Evolutionary conservation across 2,329 filamentous ascomycete genomes (phyloP).

Genomic region (Diaporthe sp.): DNA sequence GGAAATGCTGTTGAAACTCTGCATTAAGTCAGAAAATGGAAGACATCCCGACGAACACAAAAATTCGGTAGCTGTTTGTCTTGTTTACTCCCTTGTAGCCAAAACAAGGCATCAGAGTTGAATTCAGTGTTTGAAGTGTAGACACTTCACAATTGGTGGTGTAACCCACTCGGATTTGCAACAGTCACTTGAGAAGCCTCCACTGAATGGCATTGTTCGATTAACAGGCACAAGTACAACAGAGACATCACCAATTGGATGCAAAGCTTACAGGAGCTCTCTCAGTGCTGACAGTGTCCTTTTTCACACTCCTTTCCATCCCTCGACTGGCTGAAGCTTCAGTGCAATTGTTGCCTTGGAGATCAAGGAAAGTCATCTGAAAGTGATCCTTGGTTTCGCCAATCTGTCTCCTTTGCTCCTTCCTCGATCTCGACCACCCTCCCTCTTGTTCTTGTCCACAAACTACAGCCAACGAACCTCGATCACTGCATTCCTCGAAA

Average conservation of each 20-base stretch:
- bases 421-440: background rate
- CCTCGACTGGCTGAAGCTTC: background rate
- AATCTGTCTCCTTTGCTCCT: background rate
- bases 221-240: background rate
- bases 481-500: background rate
- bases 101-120: background rate
- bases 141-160: background rate
- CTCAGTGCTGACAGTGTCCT: too few species aligned
- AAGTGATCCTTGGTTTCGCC: background rate
- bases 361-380: too few species aligned
- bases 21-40: too few species aligned
- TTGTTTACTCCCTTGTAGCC: background rate
- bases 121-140: background rate
- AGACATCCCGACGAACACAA: background rate
- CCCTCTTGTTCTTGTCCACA: background rate
- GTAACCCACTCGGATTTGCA: background rate
- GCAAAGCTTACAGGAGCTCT: background rate
- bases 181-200: too few species aligned
- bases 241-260: background rate
- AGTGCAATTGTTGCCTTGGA: background rate
- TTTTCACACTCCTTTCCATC: background rate
- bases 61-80: background rate
- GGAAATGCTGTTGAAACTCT: background rate
- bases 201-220: background rate
- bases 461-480: background rate